Evolutionary conservation across 1,139 yeast genomes (phyloP).

Genomic region (Pichia sp.): DNA sequence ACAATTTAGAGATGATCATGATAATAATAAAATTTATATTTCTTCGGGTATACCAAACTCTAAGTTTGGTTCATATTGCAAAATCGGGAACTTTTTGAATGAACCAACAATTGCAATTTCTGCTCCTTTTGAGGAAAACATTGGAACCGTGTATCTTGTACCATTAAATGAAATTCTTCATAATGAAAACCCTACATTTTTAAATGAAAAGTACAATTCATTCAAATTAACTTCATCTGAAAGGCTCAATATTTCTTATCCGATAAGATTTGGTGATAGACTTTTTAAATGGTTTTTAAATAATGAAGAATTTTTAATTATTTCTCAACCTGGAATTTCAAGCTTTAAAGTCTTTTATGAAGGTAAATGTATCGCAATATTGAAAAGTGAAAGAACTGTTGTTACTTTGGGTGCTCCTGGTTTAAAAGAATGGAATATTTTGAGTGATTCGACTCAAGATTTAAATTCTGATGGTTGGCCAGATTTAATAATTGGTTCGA

Average conservation of each 20-base stretch:
- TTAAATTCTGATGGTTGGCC: constrained; percentile 33
- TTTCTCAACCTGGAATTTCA: constrained; percentile 35
- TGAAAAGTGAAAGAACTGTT: constrained; percentile 15
- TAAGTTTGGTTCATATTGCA: constrained; percentile 39
- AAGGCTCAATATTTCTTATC: constrained; percentile 8
- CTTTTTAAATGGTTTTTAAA: constrained; percentile 23
- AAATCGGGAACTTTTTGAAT: constrained; percentile 34
- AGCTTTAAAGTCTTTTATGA: constrained; percentile 17
- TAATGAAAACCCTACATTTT: neutral
- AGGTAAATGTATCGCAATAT: constrained; percentile 15
- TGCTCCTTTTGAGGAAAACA: constrained; percentile 38
- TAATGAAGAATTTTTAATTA: constrained; percentile 27
- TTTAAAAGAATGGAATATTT: constrained; percentile 31
- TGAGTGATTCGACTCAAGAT: constrained; percentile 28
- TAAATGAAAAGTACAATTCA: neutral
- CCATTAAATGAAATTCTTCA: constrained; percentile 24
- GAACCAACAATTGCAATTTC: constrained; percentile 40
- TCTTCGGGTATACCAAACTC: constrained; percentile 31
- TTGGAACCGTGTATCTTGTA: constrained; percentile 38
- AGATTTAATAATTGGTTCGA: constrained; percentile 41
- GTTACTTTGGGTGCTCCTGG: constrained; percentile 35
- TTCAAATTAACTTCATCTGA: neutral
- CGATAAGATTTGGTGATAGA: constrained; percentile 31
- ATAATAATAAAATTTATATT: constrained; percentile 13
- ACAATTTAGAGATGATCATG: neutral